These are phyloP conservation scores for Wickerhamomyces canadensis DNA, from an alignment of 805 yeast species.

Conservation along the genomic window DNA sequence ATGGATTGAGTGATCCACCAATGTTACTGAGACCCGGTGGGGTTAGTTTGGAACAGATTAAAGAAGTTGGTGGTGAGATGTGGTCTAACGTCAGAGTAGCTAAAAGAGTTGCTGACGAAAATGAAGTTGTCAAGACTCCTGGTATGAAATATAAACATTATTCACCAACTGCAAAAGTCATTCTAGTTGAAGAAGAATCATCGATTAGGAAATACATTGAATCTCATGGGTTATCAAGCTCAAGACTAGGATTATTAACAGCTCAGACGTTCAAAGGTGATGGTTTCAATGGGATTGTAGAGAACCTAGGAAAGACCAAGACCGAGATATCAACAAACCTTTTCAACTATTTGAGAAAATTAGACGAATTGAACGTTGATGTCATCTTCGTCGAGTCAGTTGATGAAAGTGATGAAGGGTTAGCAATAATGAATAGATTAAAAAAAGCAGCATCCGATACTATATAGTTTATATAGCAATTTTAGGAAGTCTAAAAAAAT, in stretches of 20 bases:
- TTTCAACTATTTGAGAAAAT: constrained; percentile 66
- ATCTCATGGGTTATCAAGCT: constrained; percentile 17
- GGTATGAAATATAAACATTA: constrained; percentile 98
- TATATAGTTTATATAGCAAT: too few species aligned
- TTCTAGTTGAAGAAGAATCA: constrained; percentile 46
- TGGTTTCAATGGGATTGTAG: constrained; percentile 18
- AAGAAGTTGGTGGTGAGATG: constrained; percentile 51
- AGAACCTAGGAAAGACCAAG: constrained; percentile 37
- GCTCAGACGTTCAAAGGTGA: constrained; percentile 24
- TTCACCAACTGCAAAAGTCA: constrained; percentile 83
- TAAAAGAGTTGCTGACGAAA: constrained; percentile 52
- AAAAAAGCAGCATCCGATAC: constrained; percentile 67
- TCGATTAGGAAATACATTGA: constrained; percentile 24
- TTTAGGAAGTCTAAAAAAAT: neutral
- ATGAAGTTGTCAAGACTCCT: constrained; percentile 83
- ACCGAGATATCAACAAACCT: constrained; percentile 68
- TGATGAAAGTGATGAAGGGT: constrained; percentile 69
- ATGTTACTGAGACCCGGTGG: constrained; percentile 94
- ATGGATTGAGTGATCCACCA: constrained; percentile 83
- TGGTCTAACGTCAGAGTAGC: constrained; percentile 68
- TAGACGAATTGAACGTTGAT: constrained; percentile 66
- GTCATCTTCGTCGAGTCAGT: constrained; percentile 82
- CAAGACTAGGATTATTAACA: constrained; percentile 49
- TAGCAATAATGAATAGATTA: constrained; percentile 91
- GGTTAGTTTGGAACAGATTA: constrained; percentile 71